Evolutionary conservation across 164 flowering plant genomes (phyloP).

Genomic region (Tinospora cordifolia): DNA sequence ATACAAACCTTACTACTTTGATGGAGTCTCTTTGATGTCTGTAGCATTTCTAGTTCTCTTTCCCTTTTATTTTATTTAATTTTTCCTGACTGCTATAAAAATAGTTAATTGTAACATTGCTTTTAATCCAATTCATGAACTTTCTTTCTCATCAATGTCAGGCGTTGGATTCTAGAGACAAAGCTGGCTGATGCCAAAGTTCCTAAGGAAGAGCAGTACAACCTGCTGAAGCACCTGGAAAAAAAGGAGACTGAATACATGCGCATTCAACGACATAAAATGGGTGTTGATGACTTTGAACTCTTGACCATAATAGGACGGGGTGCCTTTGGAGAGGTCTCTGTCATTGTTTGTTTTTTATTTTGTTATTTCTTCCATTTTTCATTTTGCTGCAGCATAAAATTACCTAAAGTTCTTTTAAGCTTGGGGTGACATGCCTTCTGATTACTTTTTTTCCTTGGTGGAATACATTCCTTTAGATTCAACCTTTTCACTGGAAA

Average conservation of each 20-base stretch:
- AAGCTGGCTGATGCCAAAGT: slow-evolving; percentile 39
- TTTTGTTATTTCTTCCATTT: background rate
- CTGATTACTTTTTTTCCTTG: background rate
- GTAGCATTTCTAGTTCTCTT: background rate
- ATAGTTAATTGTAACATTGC: background rate
- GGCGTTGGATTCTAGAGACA: slow-evolving; percentile 34
- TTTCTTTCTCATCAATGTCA: slow-evolving; percentile 8
- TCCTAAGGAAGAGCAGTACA: slow-evolving; percentile 32
- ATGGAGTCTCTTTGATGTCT: background rate
- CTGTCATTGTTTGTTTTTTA: background rate
- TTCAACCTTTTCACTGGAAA: background rate
- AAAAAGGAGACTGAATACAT: slow-evolving; percentile 47
- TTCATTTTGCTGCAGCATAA: background rate
- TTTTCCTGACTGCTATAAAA: background rate
- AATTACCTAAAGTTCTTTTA: background rate
- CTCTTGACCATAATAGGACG: slow-evolving; percentile 44
- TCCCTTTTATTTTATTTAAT: background rate
- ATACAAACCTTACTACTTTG: background rate
- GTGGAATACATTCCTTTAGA: background rate
- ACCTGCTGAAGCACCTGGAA: slow-evolving; percentile 33
- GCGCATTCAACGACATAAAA: slow-evolving; percentile 46
- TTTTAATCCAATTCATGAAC: background rate
- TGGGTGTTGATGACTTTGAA: slow-evolving; percentile 47
- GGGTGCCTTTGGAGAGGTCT: slow-evolving; percentile 51
- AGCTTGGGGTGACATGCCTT: background rate